A percentile compares a stretch with the other conserved stretches of the same genome.
Evolutionary conservation across 106 monocot genomes (phyloP).

Genomic region (Allium sativum): DNA sequence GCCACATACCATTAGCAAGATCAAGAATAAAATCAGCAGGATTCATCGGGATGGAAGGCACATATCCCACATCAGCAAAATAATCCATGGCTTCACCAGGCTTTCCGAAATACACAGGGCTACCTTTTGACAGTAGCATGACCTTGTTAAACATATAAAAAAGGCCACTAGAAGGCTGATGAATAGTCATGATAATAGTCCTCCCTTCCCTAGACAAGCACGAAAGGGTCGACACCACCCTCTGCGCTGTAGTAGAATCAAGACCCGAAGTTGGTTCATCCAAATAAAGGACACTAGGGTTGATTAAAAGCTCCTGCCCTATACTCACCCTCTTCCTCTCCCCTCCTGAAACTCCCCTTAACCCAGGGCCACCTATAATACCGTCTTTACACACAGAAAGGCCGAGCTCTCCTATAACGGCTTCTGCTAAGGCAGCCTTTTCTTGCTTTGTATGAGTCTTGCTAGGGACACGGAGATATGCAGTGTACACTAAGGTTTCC

Average conservation of each 20-base stretch:
- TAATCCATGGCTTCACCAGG: background rate
- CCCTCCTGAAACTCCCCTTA: conserved; percentile 77
- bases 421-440: conserved; percentile 19
- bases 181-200: conserved; percentile 56
- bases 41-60: too few species aligned
- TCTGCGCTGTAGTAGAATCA: conserved; percentile 62
- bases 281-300: conserved; percentile 63
- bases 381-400: conserved; percentile 54
- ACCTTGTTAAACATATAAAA: conserved; percentile 45
- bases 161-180: conserved; percentile 66
- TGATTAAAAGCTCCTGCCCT: conserved; percentile 54
- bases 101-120: conserved; percentile 36
- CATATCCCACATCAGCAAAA: too few species aligned
- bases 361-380: conserved; percentile 37
- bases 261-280: conserved; percentile 74
- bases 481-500: conserved; percentile 64
- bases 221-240: conserved; percentile 57
- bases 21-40: too few species aligned
- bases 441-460: conserved; percentile 13
- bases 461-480: conserved; percentile 63
- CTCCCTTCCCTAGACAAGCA: conserved; percentile 52
- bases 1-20: too few species aligned
- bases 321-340: conserved; percentile 87
- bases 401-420: conserved; percentile 65
- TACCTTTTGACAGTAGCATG: conserved; percentile 47